phyloP scores from a whole-genome alignment of 1,284 basidiomycete species.

The Hortiboletus rubellus region DNA sequence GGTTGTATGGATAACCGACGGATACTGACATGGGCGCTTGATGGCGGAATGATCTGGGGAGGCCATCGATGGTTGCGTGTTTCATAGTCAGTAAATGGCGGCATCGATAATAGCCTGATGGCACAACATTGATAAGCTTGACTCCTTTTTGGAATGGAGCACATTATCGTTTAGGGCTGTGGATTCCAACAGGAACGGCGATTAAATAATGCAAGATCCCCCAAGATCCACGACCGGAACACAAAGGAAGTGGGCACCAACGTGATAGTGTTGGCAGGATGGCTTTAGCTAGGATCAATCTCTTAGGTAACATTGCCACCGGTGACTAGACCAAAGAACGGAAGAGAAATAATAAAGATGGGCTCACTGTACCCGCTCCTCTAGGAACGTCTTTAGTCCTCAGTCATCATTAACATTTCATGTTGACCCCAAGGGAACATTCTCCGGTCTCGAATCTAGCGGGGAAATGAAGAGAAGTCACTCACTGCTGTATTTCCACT shows the following conservation, averaged over 20 bases:
- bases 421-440: background rate
- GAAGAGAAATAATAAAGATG: background rate
- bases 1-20: background rate
- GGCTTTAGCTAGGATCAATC: background rate
- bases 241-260: background rate
- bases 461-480: background rate
- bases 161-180: background rate
- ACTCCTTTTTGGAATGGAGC: background rate
- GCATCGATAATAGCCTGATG: background rate
- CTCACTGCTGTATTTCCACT: no score
- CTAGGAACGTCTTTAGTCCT: background rate
- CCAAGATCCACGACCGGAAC: background rate
- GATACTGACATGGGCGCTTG: background rate
- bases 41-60: background rate
- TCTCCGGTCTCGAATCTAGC: background rate
- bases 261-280: background rate
- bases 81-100: background rate
- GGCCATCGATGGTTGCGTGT: background rate
- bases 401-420: background rate
- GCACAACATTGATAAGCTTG: background rate
- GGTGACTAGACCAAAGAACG: background rate
- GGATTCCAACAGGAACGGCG: background rate
- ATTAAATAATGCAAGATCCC: background rate
- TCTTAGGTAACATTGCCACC: background rate
- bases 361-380: background rate